phyloP scores from a whole-genome alignment of 2,329 filamentous ascomycete genomes.

The Nigrospora osmanthi region DNA sequence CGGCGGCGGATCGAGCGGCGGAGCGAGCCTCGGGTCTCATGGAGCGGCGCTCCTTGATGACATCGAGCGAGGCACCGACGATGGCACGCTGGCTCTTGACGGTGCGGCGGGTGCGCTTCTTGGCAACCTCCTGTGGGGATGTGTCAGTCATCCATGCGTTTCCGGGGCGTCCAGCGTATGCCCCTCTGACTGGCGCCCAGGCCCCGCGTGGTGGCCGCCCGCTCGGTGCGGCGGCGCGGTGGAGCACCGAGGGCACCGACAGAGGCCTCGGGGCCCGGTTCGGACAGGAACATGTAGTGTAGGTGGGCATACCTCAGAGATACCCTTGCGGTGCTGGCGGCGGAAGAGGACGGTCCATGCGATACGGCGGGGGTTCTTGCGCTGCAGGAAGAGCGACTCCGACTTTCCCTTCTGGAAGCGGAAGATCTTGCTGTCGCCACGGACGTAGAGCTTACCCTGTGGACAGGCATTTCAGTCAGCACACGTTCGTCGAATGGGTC shows the following conservation, averaged over 20 bases:
- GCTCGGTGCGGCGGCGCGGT: too few species aligned
- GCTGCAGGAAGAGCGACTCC: slow-evolving; percentile 99
- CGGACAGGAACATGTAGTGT: slow-evolving; percentile 26
- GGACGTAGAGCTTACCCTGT: slow-evolving; percentile 99
- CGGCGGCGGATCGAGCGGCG: slow-evolving; percentile 81
- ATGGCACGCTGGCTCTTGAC: slow-evolving; percentile 99
- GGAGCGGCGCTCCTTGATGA: slow-evolving; percentile 97
- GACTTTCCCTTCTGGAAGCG: slow-evolving; percentile 99
- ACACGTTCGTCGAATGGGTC: too few species aligned
- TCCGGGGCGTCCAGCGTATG: neutral
- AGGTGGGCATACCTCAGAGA: slow-evolving; percentile 75
- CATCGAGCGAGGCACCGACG: slow-evolving; percentile 97
- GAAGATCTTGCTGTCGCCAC: slow-evolving; percentile 99
- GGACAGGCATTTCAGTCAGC: slow-evolving; percentile 3
- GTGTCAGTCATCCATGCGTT: slow-evolving; percentile 26
- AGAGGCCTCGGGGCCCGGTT: neutral
- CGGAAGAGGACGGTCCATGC: slow-evolving; percentile 98
- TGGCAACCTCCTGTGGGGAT: slow-evolving; percentile 85
- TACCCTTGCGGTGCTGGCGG: slow-evolving; percentile 99
- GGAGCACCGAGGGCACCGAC: too few species aligned
- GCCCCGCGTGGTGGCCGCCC: too few species aligned
- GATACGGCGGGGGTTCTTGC: slow-evolving; percentile 99
- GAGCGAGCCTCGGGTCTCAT: slow-evolving; percentile 93
- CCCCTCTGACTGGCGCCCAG: neutral
- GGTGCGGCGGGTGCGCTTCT: slow-evolving; percentile 97